These are phyloP conservation scores for Podila epigama DNA, from an alignment of 192 early-diverging fungal species.

Conservation along the genomic window DNA sequence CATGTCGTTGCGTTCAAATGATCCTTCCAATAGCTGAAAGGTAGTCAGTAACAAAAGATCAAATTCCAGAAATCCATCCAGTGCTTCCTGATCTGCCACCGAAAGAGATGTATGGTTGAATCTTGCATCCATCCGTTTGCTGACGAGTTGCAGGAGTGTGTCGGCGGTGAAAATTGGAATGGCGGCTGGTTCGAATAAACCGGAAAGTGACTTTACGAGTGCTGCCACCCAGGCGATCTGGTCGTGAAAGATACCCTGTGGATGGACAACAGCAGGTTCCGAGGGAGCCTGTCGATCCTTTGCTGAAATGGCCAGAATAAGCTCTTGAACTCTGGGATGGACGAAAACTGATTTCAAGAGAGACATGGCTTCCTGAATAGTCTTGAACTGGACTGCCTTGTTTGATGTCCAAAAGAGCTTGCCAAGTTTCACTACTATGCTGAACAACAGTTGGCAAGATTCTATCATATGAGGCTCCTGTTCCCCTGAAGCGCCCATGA, in stretches of 20 bases:
- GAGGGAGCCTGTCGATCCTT: constrained; percentile 1
- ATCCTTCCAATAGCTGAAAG: constrained; percentile 8
- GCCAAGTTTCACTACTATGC: constrained; percentile 11
- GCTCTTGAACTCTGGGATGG: constrained; percentile 16
- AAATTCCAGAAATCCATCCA: constrained; percentile 8
- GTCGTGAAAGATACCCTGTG: constrained; percentile 1
- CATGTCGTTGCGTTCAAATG: background rate
- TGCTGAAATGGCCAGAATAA: background rate
- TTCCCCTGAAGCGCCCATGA: constrained; percentile 2
- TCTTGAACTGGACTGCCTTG: background rate
- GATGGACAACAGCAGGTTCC: background rate
- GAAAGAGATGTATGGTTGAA: background rate
- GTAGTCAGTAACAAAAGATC: constrained; percentile 19
- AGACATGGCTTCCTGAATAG: background rate
- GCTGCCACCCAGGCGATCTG: constrained; percentile 19
- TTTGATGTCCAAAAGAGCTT: constrained; percentile 22
- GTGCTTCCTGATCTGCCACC: background rate
- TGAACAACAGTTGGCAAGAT: constrained; percentile 10
- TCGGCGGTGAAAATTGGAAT: background rate
- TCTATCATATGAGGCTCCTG: constrained; percentile 11
- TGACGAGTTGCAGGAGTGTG: background rate
- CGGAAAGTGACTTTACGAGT: constrained; percentile 25
- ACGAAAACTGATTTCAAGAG: constrained; percentile 7
- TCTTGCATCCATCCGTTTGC: constrained; percentile 9
- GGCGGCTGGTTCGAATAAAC: background rate